Evolutionary conservation across 139 green algal species (phyloP).

Genomic region (Choricystis sp.): DNA sequence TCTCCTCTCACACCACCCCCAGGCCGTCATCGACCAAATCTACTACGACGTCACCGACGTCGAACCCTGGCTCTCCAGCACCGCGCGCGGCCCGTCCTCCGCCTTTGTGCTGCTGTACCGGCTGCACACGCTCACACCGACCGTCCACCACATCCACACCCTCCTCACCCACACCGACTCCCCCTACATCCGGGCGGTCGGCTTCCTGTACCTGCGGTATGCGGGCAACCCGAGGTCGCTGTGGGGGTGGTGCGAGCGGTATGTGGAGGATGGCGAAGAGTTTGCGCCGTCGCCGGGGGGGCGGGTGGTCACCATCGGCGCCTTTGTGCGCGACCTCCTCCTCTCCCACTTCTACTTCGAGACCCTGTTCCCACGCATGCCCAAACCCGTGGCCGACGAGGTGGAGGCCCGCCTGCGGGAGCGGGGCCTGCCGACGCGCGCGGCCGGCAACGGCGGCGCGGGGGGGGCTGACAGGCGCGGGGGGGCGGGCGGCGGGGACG

Average conservation of each 20-base stretch:
- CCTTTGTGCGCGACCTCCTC: conserved; percentile 73
- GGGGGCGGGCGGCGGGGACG: conserved; percentile 32
- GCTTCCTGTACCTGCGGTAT: conserved; percentile 89
- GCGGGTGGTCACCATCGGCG: conserved; percentile 53
- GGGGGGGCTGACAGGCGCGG: conserved; percentile 55
- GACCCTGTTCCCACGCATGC: conserved; percentile 88
- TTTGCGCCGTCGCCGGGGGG: neutral
- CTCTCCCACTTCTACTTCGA: conserved; percentile 94
- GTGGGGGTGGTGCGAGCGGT: conserved; percentile 70
- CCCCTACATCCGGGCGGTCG: conserved; percentile 86
- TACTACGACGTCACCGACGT: conserved; percentile 64
- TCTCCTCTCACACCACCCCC: neutral
- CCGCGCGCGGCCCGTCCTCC: conserved; percentile 76
- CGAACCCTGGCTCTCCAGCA: conserved; percentile 95
- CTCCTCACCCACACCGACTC: conserved; percentile 80
- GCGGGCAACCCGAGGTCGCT: conserved; percentile 61
- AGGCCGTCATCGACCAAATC: conserved; percentile 11
- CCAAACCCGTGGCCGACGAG: conserved; percentile 65
- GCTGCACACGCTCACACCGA: conserved; percentile 56
- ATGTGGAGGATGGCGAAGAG: conserved; percentile 57
- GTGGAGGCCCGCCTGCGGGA: conserved; percentile 43
- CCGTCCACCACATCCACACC: neutral
- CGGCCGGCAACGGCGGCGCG: conserved; percentile 62
- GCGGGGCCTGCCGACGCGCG: conserved; percentile 43
- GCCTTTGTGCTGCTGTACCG: conserved; percentile 84